Base-by-base conservation (phyloP, 805 yeast genomes). In the Grigorovia humatica region DNA sequence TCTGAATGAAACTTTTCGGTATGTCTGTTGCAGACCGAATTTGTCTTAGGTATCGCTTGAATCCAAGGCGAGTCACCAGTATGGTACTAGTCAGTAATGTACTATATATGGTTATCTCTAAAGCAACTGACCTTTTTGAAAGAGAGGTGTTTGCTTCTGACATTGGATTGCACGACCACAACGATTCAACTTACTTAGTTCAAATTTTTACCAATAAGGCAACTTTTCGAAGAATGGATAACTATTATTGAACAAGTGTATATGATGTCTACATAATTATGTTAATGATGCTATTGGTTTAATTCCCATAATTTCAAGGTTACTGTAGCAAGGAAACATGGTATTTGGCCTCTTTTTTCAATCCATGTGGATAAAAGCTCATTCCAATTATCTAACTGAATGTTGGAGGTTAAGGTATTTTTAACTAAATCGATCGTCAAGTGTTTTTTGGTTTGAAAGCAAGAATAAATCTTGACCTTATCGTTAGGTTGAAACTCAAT, bases 271-370 rank as follows among this genome's bases (percentile, higher is more conserved):
- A 32, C 38, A 23, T 23, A 23, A 4, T 32, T 32, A 32, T 11
- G 8, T 32, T 32, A 9, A 13, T 13, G 15, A 13, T 35, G 35
- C 9, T 35, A n/a, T 8, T 19, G 43, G 11, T 27, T 38, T 18
- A 65, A 63, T 48, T 83, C 85, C 68, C 78, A 82, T 15, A 88
- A 64, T 61, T 79, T 83, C 50, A 88, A 69, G 44, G 81, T 85
- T 54, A 88, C 68, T 1, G 90, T 88, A 52, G 90, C 82, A 51
- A 88, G 69, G 57, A 88, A 83, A 56, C 95, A 84, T 0, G 93
- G 85, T 15, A 87, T 78, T 57, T 85, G 88, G 30, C 76, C 77
- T 56, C 80, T 78, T 44, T 84, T 84, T 44, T 73, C 71, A 2
- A 85, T 78, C 89, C 93, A 87, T 52, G 77, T 76, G 9, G 75